Percentiles rank a stretch among this genome's conserved stretches.
phyloP scores from a whole-genome alignment of 805 yeast genomes.

The Ogataea ganodermae region DNA sequence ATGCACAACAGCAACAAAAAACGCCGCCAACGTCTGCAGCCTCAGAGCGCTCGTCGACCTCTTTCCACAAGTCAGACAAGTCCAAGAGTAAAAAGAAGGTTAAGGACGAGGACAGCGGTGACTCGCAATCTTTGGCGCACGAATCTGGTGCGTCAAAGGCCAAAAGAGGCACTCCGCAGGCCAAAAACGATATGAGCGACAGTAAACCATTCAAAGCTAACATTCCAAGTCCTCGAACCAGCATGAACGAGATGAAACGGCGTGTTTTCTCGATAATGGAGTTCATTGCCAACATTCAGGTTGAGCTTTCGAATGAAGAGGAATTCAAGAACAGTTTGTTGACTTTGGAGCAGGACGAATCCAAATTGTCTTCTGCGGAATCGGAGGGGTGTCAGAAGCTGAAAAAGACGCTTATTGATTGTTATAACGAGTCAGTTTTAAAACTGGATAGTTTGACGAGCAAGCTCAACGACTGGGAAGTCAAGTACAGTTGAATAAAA shows the following conservation, averaged over 20 bases:
- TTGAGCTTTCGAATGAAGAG: slow-evolving; percentile 77
- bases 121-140: not conserved
- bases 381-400: slow-evolving; percentile 29
- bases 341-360: slow-evolving; percentile 37
- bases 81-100: slow-evolving; percentile 21
- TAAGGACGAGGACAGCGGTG: slow-evolving; percentile 1
- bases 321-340: slow-evolving; percentile 45
- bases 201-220: slow-evolving; percentile 82
- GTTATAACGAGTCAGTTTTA: slow-evolving; percentile 59
- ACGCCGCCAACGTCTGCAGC: slow-evolving; percentile 25
- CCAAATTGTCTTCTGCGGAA: slow-evolving; percentile 15
- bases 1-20: slow-evolving; percentile 12
- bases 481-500: slow-evolving; percentile 50
- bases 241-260: slow-evolving; percentile 81
- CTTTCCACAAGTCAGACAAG: slow-evolving; percentile 17
- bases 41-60: slow-evolving; percentile 19
- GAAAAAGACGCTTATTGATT: slow-evolving; percentile 46
- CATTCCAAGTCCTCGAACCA: slow-evolving; percentile 71
- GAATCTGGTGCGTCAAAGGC: not conserved
- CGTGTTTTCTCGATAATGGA: slow-evolving; percentile 89
- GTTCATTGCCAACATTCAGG: slow-evolving; percentile 83
- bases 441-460: slow-evolving; percentile 75
- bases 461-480: slow-evolving; percentile 77
- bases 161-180: slow-evolving; percentile 23
- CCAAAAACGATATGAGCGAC: slow-evolving; percentile 44